Percentiles rank a stretch among this genome's conserved stretches.
These are phyloP conservation scores for Leishmania major DNA, from an alignment of 208 protist species.

Conservation along the genomic window DNA sequence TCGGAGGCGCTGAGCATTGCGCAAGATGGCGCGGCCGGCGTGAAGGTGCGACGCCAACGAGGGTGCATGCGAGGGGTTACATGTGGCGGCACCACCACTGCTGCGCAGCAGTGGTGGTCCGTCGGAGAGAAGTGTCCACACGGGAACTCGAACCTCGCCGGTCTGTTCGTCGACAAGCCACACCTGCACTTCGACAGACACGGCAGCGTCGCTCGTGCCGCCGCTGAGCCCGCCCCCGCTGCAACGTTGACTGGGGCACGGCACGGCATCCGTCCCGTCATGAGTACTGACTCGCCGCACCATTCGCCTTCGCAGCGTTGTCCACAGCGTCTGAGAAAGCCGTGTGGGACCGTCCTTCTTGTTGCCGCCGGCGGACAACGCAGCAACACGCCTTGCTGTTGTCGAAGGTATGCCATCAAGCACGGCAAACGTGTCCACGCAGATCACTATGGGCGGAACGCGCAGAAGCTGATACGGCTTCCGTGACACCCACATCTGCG, in stretches of 20 bases:
- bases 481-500: not conserved
- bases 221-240: not conserved
- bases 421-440: slow-evolving; percentile 21
- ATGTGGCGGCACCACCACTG: not conserved
- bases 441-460: slow-evolving; percentile 19
- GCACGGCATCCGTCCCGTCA: not conserved
- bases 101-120: not conserved
- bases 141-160: slow-evolving; percentile 4
- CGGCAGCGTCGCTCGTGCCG: not conserved
- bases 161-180: slow-evolving; percentile 6
- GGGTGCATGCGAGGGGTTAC: not conserved
- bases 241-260: not conserved
- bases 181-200: not conserved
- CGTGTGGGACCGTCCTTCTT: not conserved
- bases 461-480: slow-evolving; percentile 15
- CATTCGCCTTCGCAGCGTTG: not conserved
- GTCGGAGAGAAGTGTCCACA: slow-evolving; percentile 12
- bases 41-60: slow-evolving; percentile 12
- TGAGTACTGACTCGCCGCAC: not conserved
- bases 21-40: slow-evolving; percentile 10
- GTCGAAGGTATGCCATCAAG: slow-evolving; percentile 4
- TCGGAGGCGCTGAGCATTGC: slow-evolving; percentile 16
- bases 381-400: not conserved
- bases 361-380: not conserved
- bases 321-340: slow-evolving; percentile 1